Evolutionary conservation across 2,329 filamentous ascomycete genomes (phyloP), one percentile per base, ranked within the genome.

Genomic region (Phoma sp.): DNA sequence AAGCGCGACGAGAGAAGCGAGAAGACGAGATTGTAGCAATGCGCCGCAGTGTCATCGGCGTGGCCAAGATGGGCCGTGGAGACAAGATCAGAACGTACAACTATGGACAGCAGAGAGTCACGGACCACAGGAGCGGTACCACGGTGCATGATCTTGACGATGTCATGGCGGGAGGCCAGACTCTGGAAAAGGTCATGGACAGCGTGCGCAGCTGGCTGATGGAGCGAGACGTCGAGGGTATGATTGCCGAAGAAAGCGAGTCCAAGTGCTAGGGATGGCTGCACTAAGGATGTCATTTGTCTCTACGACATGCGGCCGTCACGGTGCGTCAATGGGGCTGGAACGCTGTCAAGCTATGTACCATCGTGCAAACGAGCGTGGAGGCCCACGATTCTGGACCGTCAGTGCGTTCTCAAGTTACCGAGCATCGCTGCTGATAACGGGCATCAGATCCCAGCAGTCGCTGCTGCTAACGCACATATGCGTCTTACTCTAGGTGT

Each of bases 11-110:
- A 41, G 93, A 96, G 72, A 87, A 88, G 60, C 85, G 91, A 29
- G 93, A 99, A 74, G 90, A 91, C 64, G 87, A 93, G 72, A 83
- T 93, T 25, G 81, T 87, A 14, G 82, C 81, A 22, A 73, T 98
- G 75, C 82, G 93, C 50, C 85, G 92, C 70, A 91, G 88, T 60
- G 91, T 92, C 3, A 83, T 96, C 59, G 87, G 90, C 62, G 87
- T 92, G 52, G 89, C 82, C 7, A 83, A 89, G 67, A 93, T 95
- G 78, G 95, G 93, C 5, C 84, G 95, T 37, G 91, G 91, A 41
- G 92, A 98, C 78, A 99, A 99, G 79, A 89, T 99, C 54, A 82
- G 93, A 57, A 97, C 93, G 0, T 97, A 97, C 75, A 96, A 97
- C 73, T 89, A 80, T 74, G 80, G 80, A 4, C 86, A 90, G 74